A percentile compares a stretch with the other conserved stretches of the same genome.
Conservation (phyloP, 2,329 filamentous ascomycete species). For the Hymenoscyphus fraxineus region DNA sequence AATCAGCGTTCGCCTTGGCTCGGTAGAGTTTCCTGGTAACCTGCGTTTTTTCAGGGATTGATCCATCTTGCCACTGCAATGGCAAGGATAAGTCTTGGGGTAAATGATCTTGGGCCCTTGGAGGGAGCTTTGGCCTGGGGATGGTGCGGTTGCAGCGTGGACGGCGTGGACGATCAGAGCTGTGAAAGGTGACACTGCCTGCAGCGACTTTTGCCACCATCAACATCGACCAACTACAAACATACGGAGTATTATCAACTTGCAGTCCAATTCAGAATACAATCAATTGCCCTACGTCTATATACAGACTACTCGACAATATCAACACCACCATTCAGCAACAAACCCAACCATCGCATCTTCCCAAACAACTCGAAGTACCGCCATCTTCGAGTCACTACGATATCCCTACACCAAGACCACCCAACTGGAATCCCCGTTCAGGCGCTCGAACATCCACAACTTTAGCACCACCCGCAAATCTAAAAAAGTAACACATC, state of each 20-base stretch:
- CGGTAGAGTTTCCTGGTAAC: neutral
- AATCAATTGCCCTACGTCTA: neutral
- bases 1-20: neutral
- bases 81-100: neutral
- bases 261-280: neutral
- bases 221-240: neutral
- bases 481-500: neutral
- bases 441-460: neutral
- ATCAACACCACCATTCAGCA: neutral
- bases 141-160: neutral
- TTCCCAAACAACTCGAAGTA: neutral
- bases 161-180: neutral
- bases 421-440: neutral
- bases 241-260: slow-evolving; percentile 2
- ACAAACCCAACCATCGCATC: neutral
- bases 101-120: neutral
- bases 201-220: neutral
- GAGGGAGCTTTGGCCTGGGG: neutral
- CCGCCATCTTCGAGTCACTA: neutral
- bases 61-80: neutral
- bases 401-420: too few relatives aligned
- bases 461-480: neutral
- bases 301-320: neutral
- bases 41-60: neutral
- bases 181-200: neutral